Evolutionary conservation across 495 filamentous ascomycete genomes (phyloP).

Genomic region (Glonium stellatum): DNA sequence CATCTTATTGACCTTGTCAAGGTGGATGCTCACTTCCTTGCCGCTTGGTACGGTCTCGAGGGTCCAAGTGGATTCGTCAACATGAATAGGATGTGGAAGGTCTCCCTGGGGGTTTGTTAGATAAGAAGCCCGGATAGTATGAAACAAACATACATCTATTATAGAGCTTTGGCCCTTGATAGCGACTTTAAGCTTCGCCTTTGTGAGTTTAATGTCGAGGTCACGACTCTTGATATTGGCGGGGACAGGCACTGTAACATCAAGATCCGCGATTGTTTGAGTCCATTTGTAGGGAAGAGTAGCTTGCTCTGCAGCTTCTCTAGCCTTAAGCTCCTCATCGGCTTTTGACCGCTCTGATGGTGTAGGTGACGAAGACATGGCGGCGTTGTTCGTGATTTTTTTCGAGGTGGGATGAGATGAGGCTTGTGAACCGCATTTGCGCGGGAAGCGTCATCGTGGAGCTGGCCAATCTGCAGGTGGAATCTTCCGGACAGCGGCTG

Average conservation of each 20-base stretch:
- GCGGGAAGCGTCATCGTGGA: slow-evolving; percentile 1
- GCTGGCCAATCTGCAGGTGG: not conserved
- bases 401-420: slow-evolving; percentile 6
- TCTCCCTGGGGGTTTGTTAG: slow-evolving; percentile 56
- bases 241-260: slow-evolving; percentile 69
- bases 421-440: not conserved
- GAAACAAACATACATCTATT: slow-evolving; percentile 58
- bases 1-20: slow-evolving; percentile 95
- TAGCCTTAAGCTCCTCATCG: slow-evolving; percentile 53
- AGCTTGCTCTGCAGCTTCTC: slow-evolving; percentile 82
- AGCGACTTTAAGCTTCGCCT: slow-evolving; percentile 67
- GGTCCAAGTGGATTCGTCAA: slow-evolving; percentile 93
- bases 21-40: slow-evolving; percentile 79
- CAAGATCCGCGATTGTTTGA: slow-evolving; percentile 88
- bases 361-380: slow-evolving; percentile 32
- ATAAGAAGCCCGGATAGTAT: slow-evolving; percentile 3
- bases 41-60: slow-evolving; percentile 60
- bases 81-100: slow-evolving; percentile 68
- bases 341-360: slow-evolving; percentile 53
- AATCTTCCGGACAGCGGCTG: not conserved
- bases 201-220: slow-evolving; percentile 74
- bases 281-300: slow-evolving; percentile 95
- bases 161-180: slow-evolving; percentile 85
- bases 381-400: not conserved
- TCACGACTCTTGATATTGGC: slow-evolving; percentile 79